Evolutionary conservation across 148 eudicot genomes (phyloP), one percentile per base, ranked within the genome.

Genomic region (Vaccinium vitisidaea): DNA sequence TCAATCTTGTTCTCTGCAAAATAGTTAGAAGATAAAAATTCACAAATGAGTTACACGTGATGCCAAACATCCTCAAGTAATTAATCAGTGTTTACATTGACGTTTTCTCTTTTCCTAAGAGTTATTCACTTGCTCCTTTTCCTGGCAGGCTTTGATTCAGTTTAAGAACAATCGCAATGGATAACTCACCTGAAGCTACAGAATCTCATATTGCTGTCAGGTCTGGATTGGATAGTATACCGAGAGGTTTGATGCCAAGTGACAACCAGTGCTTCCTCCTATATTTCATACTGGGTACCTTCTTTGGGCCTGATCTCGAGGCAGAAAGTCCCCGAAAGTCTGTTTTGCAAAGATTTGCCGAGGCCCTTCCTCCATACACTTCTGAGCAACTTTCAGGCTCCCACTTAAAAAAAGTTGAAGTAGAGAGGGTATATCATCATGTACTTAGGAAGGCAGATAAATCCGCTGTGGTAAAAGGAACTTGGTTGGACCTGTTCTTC

Each of bases 261-360:
- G 94, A 91, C 83, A 94, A 95, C 83, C 90, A 91, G 81, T 87
- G 83, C 85, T 95, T 95, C 87, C 94, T 95, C 77, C 83, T 94
- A 43, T 88, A 90, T 85, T 91, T 95, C 83, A 91, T 94, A 79
- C 91, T 92, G 91, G 98, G 98, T 25, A 87, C 90, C 59, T 95
- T 93, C 80, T 93, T 95, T 59, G 98, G 92, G 7, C 98, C 98
- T 39, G 92, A 93, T 87, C 86, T 95, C 70, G 84, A 80, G 85
- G 91, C 63, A 13, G 92, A 92, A 84, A 74, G 48, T 7, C 91
- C 91, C 61, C 91, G 16, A 79, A 94, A 91, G 81, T 91, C 96
- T 0, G 92, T 87, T 77, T 84, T 93, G 56, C 98, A 95, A 84
- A 90, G 98, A 85, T 83, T 61, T 59, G 87, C 90, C 0, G 95